Base-by-base conservation (phyloP, 345 rosid genomes). In the Citrus medica region DNA sequence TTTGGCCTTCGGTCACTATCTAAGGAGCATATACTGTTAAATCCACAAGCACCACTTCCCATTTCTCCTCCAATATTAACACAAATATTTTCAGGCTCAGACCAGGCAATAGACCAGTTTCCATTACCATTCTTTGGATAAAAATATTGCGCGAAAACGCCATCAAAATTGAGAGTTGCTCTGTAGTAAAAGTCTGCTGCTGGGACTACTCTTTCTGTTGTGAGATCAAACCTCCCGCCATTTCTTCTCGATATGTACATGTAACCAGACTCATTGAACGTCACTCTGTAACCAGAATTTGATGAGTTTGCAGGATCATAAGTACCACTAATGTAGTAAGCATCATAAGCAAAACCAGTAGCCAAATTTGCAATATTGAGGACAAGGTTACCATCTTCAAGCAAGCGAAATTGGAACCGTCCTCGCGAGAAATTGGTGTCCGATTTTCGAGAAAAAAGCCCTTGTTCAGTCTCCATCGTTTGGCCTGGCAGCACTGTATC, bases 101-200 rank as follows among this genome's bases (percentile, higher is more conserved):
- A 61, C 70, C 76, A 60, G n/a, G 33, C 19, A n/a, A 10, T 19
- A 14, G 75, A 30, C 80, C 80, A 78, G 37, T 60, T 30, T 62
- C 35, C 61, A 62, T 46, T 71, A 4, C 71, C 25, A 40, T 10
- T 76, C 25, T 62, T 78, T 2, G 69, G 56, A 24, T 62, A 58
- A 24, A 4, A n/a, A 24, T 24, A 78, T n/a, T 61, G 64, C 4
- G 2, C 21, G 17, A 78, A 71, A 32, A 78, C 76, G 17, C 80
- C 80, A n/a, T 78, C 69, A 66, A 19, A 66, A 21, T 66, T 78
- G 14, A 88, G 62, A 8, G 84, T 77, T 66, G 71, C 87, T 72
- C 87, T 73, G 9, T 67, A 61, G 58, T 85, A 86, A 22, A 71
- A 59, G 4, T 75, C 76, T 9, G 27, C 3, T 5, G 32, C 61